Evolutionary conservation across 2,329 filamentous ascomycete genomes (phyloP).

Genomic region (Fusarium xylarioides): DNA sequence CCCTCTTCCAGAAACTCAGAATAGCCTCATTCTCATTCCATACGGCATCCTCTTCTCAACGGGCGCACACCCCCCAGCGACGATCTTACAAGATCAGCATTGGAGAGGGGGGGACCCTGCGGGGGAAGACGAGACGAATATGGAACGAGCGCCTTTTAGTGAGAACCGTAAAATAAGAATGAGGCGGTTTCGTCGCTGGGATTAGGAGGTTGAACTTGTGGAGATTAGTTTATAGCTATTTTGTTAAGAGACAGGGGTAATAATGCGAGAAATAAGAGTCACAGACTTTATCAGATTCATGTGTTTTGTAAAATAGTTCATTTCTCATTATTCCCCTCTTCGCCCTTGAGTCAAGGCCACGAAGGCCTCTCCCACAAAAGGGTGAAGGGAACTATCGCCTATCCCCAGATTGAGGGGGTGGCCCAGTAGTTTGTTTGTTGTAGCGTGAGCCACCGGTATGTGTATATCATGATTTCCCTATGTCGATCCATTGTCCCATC

Average conservation of each 20-base stretch:
- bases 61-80: constrained; percentile 6
- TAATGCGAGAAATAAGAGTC: background rate
- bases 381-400: background rate
- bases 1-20: background rate
- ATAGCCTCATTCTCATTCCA: constrained; percentile 23
- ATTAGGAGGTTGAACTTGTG: constrained; percentile 1
- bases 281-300: background rate
- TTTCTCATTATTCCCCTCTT: constrained; percentile 10
- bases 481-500: constrained; percentile 23
- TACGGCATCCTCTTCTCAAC: background rate
- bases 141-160: background rate
- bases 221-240: background rate
- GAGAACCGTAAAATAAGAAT: background rate
- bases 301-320: constrained; percentile 4
- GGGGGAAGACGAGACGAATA: constrained; percentile 17
- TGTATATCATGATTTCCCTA: constrained; percentile 36
- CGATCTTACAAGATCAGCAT: constrained; percentile 15
- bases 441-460: constrained; percentile 37
- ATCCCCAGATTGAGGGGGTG: constrained; percentile 4
- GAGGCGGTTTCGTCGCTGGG: background rate
- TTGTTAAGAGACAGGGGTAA: constrained; percentile 1
- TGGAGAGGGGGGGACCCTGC: constrained; percentile 17
- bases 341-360: background rate
- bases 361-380: background rate
- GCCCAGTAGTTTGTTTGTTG: constrained; percentile 13